phyloP scores from a whole-genome alignment of 2,329 filamentous ascomycete genomes.

The Dothiorella sarmentorum region DNA sequence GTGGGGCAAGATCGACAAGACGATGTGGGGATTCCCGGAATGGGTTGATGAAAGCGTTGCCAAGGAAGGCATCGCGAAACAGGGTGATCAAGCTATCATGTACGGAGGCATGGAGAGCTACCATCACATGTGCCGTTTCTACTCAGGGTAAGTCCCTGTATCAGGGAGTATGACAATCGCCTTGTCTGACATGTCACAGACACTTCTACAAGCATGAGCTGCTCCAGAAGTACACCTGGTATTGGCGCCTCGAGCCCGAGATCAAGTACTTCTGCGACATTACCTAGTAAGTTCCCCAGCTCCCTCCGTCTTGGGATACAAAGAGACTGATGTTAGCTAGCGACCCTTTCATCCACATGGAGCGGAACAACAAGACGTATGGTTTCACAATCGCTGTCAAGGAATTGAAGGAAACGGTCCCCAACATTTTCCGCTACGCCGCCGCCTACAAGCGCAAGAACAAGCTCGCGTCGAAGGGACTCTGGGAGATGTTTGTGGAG shows the following conservation, averaged over 20 bases:
- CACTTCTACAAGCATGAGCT: slow-evolving; percentile 98
- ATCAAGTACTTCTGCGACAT: slow-evolving; percentile 99
- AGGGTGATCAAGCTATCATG: slow-evolving; percentile 97
- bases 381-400: slow-evolving; percentile 99
- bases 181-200: slow-evolving; percentile 41
- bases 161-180: neutral
- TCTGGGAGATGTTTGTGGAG: slow-evolving; percentile 99
- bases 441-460: slow-evolving; percentile 93
- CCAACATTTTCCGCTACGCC: slow-evolving; percentile 98
- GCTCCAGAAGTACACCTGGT: slow-evolving; percentile 97
- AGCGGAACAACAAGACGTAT: slow-evolving; percentile 91
- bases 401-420: slow-evolving; percentile 93
- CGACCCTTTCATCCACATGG: slow-evolving; percentile 95
- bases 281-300: slow-evolving; percentile 70
- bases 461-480: slow-evolving; percentile 82
- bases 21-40: slow-evolving; percentile 95
- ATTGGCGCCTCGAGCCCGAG: slow-evolving; percentile 97
- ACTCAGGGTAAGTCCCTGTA: slow-evolving; percentile 71
- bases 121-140: slow-evolving; percentile 98
- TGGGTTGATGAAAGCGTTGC: slow-evolving; percentile 94
- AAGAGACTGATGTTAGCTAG: slow-evolving; percentile 42
- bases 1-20: slow-evolving; percentile 86
- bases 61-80: slow-evolving; percentile 92
- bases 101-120: slow-evolving; percentile 99
- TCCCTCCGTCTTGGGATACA: neutral